Evolutionary conservation across 129 eudicot genomes (phyloP), one percentile per base, ranked within the genome.

Genomic region (Pseudognaphalium luteoalbum): DNA sequence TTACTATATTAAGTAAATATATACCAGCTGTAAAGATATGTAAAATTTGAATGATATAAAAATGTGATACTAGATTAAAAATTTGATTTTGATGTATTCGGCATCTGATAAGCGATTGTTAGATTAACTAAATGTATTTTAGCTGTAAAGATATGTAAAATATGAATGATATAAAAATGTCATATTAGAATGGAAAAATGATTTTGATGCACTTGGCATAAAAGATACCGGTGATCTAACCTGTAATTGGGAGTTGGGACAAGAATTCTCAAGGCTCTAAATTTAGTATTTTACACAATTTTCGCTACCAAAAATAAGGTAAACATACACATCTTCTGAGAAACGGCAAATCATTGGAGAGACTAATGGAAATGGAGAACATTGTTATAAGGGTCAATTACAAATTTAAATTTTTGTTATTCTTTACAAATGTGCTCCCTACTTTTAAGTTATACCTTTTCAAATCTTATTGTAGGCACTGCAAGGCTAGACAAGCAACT

Each of bases 401-500:
- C 37, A 21, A 6, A 35, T 9, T 25, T 34, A 16, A 59, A 21
- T 35, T 21, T 22, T 58, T 37, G 25, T 16, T 37, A 12, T 35
- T 14, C 0, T 73, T 21, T 59, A 20, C 41, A 59, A 39, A 3
- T 3, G 39, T 28, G 11, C 14, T 34, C 7, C 3, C 32, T 34
- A 56, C 11, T 67, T 76, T 35, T 67, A 28, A 11, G 52, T 44
- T 44, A 2, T 44, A 44, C 7, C 17, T 15, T 63, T 50, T 33
- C 21, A 33, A 42, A 56, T 82, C 34, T 64, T 71, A 65, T 76
- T 71, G 77, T 70, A 91, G 97, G 70, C 97, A 89, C 6, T 92
- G 97, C 84, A 89, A 89, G 83, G 97, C 97, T 35, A 85, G 97
- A 77, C 97, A 89, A 78, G 82, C 96, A 34, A 39, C 96, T 37